These are phyloP conservation scores for Leavenworthia alabamica DNA, from an alignment of 345 rosid genomes.

Conservation along the genomic window DNA sequence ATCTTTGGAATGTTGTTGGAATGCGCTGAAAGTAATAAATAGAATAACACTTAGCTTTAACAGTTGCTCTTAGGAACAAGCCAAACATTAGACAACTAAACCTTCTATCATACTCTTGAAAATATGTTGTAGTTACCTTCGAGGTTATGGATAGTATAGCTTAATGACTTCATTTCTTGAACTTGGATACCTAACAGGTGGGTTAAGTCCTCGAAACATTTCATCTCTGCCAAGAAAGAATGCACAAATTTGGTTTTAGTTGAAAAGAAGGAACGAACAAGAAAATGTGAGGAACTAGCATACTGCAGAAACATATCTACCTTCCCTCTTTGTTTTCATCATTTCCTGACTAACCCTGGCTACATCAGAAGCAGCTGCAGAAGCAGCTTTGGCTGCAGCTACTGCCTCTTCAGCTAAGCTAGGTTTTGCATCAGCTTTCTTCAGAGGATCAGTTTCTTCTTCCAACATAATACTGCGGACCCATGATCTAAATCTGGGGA, in stretches of 20 bases:
- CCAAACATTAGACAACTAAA: background rate
- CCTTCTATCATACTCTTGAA: background rate
- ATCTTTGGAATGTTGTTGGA: conserved; percentile 31
- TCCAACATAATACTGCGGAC: conserved; percentile 67
- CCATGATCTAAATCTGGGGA: conserved; percentile 86
- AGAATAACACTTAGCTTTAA: background rate
- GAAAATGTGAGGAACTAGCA: background rate
- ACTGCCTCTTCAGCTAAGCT: conserved; percentile 87
- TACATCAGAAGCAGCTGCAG: conserved; percentile 83
- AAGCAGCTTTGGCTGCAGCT: conserved; percentile 88
- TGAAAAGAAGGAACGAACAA: background rate
- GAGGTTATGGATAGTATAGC: conserved; percentile 48
- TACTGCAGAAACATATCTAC: conserved; percentile 28
- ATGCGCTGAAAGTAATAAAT: conserved; percentile 40
- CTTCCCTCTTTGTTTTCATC: conserved; percentile 61
- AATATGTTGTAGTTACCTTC: conserved; percentile 45
- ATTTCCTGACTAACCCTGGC: conserved; percentile 87
- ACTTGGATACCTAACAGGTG: conserved; percentile 66
- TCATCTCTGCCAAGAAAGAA: conserved; percentile 51
- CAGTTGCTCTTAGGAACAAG: background rate
- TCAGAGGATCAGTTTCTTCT: conserved; percentile 54
- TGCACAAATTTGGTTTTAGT: background rate
- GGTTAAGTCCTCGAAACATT: conserved; percentile 51
- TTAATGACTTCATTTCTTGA: conserved; percentile 81
- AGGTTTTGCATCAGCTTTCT: conserved; percentile 48